Conservation (phyloP, 225 moss, liverwort and hornwort genomes). For the Asterella californica region DNA sequence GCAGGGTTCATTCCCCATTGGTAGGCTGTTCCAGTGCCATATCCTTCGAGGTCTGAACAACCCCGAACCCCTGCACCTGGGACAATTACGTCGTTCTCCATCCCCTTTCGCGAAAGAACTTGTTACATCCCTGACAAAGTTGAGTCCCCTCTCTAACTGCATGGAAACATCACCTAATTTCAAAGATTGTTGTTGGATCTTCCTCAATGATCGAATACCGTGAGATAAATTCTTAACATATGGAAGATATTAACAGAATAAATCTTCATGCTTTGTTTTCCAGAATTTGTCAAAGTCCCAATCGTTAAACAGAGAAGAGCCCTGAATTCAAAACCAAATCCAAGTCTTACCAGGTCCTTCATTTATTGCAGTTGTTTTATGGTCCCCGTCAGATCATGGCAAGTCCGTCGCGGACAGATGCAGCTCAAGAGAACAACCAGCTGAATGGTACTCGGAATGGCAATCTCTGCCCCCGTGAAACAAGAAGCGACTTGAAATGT, state of each 20-base stretch:
- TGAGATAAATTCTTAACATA: background rate
- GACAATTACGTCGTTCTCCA: conserved; percentile 56
- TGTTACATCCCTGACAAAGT: conserved; percentile 40
- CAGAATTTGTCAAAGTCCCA: background rate
- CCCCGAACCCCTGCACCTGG: conserved; percentile 61
- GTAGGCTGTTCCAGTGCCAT: conserved; percentile 38
- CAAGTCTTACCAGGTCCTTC: conserved; percentile 1
- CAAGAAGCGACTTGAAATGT: background rate
- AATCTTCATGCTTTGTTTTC: background rate
- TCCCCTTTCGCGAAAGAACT: conserved; percentile 39
- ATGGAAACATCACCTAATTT: background rate
- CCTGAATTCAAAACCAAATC: background rate
- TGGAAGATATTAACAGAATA: background rate
- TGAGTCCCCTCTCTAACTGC: conserved; percentile 51
- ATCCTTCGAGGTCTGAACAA: conserved; percentile 33
- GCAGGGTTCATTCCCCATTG: conserved; percentile 44
- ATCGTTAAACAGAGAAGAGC: background rate
- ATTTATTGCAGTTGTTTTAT: background rate
- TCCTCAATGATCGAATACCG: background rate
- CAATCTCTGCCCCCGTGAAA: background rate
- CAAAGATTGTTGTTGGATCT: background rate
- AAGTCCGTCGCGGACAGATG: background rate
- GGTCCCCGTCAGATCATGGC: background rate
- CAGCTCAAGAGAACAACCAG: background rate
- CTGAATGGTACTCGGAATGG: background rate